Conservation (phyloP, 2,329 filamentous ascomycete species). For the Pestalotiopsis sp. region DNA sequence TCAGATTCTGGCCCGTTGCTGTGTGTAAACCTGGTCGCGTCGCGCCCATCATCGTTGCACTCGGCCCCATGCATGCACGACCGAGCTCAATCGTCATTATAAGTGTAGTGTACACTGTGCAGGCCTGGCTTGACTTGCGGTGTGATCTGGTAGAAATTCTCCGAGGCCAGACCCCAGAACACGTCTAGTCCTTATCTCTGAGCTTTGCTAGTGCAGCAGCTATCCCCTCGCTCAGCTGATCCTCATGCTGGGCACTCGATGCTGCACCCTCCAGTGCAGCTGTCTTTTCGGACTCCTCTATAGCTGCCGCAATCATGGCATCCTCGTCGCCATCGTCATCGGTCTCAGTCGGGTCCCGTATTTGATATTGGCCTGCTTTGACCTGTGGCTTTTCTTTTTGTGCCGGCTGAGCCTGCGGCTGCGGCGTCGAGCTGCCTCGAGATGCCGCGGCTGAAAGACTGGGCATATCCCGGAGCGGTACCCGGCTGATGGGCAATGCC, state of each 20-base stretch:
- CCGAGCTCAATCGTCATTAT: neutral
- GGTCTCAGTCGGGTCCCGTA: slow-evolving; percentile 40
- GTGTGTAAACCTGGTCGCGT: neutral
- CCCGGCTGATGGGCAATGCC: slow-evolving; percentile 41
- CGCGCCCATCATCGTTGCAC: neutral
- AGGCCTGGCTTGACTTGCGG: neutral
- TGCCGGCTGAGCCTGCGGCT: slow-evolving; percentile 15
- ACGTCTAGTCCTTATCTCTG: slow-evolving; percentile 43
- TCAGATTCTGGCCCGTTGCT: neutral
- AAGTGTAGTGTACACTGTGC: neutral
- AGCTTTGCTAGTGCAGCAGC: slow-evolving; percentile 64
- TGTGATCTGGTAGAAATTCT: neutral
- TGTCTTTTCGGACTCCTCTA: slow-evolving; percentile 48
- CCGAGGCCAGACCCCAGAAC: neutral
- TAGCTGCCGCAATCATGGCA: slow-evolving; percentile 49
- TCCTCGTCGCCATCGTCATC: slow-evolving; percentile 52
- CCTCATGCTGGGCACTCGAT: slow-evolving; percentile 28
- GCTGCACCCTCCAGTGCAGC: slow-evolving; percentile 30
- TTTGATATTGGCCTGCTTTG: slow-evolving; percentile 34
- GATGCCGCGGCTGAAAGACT: slow-evolving; percentile 24
- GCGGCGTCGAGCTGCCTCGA: slow-evolving; percentile 24
- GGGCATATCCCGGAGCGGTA: slow-evolving; percentile 44
- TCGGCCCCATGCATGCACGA: slow-evolving; percentile 6
- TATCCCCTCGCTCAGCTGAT: slow-evolving; percentile 58
- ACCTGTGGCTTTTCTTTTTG: slow-evolving; percentile 19